These are phyloP conservation scores for Podosphaera aphanis DNA, from an alignment of 2,329 filamentous ascomycete genomes.

Conservation along the genomic window DNA sequence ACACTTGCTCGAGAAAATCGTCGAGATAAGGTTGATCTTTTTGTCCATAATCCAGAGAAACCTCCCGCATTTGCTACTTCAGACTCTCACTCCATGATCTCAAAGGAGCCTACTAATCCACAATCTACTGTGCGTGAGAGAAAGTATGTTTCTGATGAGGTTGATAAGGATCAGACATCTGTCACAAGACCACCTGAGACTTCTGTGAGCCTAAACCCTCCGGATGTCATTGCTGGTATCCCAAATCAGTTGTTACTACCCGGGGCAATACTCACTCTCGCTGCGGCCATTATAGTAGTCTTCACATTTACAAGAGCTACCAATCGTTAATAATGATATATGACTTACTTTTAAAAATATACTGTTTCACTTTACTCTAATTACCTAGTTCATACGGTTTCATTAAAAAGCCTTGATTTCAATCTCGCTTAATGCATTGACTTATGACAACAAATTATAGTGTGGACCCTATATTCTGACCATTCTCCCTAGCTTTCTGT, in stretches of 20 bases:
- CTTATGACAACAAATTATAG: too few relatives aligned
- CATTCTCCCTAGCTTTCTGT: too few relatives aligned
- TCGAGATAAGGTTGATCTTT: slow-evolving; percentile 87
- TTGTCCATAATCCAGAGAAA: slow-evolving; percentile 81
- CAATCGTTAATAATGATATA: slow-evolving; percentile 18
- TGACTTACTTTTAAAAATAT: too few relatives aligned
- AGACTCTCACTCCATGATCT: slow-evolving; percentile 29
- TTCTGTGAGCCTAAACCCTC: slow-evolving; percentile 17
- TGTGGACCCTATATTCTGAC: too few relatives aligned
- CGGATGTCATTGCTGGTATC: slow-evolving; percentile 68
- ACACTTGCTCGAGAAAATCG: slow-evolving; percentile 52
- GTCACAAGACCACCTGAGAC: slow-evolving; percentile 16
- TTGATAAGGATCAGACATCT: slow-evolving; percentile 25
- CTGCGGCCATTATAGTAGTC: slow-evolving; percentile 78
- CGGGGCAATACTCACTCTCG: slow-evolving; percentile 83
- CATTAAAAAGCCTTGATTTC: too few relatives aligned
- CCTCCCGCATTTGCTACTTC: slow-evolving; percentile 50
- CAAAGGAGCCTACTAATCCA: slow-evolving; percentile 26
- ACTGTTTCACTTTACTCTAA: too few relatives aligned
- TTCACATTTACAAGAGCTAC: slow-evolving; percentile 61
- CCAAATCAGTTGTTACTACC: slow-evolving; percentile 86
- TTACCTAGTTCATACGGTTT: too few relatives aligned
- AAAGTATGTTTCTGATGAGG: slow-evolving; percentile 23
- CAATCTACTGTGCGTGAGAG: slow-evolving; percentile 29
- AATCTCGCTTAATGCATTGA: too few relatives aligned